These are phyloP conservation scores for Claviceps digitariae DNA, from an alignment of 2,329 filamentous ascomycete species.

Conservation along the genomic window DNA sequence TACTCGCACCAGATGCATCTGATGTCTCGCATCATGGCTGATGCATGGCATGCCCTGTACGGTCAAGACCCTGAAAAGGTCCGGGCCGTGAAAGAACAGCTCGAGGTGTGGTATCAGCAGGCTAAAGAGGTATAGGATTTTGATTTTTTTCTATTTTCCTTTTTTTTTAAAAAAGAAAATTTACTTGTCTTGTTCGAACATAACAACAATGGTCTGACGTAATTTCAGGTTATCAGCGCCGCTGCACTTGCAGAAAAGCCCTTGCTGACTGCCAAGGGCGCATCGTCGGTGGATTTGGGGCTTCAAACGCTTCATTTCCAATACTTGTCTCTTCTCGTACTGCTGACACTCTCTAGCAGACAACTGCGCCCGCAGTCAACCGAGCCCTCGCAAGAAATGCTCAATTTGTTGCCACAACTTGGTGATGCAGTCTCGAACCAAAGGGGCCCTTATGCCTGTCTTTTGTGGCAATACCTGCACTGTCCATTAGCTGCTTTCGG, in stretches of 20 bases:
- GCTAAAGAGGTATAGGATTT: neutral
- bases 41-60: conserved; percentile 3
- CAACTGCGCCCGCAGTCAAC: neutral
- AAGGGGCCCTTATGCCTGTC: neutral
- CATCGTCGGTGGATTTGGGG: neutral
- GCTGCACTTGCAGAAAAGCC: neutral
- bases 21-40: conserved; percentile 1
- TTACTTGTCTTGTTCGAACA: neutral
- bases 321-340: neutral
- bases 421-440: neutral
- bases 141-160: neutral
- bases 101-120: neutral
- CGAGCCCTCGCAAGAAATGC: neutral
- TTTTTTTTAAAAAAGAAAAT: neutral
- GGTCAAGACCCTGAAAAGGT: neutral
- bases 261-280: neutral
- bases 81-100: neutral
- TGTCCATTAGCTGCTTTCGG: neutral
- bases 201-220: neutral
- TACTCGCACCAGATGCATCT: conserved; percentile 2
- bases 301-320: neutral
- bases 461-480: conserved; percentile 1
- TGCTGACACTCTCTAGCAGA: neutral
- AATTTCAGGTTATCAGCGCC: neutral
- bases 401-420: neutral